A percentile compares a stretch with the other conserved stretches of the same genome.
phyloP scores from a whole-genome alignment of 2,329 filamentous ascomycete species.

The Emmonsiellopsis sp. region DNA sequence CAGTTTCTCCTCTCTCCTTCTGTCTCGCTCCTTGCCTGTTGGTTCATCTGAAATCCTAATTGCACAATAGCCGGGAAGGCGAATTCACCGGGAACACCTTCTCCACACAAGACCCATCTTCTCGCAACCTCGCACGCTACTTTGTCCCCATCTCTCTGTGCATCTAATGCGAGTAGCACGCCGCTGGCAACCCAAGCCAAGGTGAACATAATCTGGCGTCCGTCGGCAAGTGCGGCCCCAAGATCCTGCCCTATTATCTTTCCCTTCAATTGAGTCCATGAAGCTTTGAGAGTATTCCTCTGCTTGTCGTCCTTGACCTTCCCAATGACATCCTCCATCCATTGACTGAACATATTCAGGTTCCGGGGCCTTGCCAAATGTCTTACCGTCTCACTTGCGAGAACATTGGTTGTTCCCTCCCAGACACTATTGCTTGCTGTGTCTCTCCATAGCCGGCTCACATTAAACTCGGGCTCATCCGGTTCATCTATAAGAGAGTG shows the following conservation, averaged over 20 bases:
- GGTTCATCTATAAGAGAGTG: constrained; percentile 16
- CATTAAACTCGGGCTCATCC: constrained; percentile 45
- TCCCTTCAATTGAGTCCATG: background rate
- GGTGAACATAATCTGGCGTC: constrained; percentile 23
- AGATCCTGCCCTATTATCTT: constrained; percentile 7
- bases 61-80: constrained; percentile 18
- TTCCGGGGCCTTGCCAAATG: constrained; percentile 9
- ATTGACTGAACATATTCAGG: constrained; percentile 21
- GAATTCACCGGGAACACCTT: constrained; percentile 19
- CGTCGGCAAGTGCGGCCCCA: constrained; percentile 15
- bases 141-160: constrained; percentile 21
- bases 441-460: constrained; percentile 57
- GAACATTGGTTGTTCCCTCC: constrained; percentile 63
- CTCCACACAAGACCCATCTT: constrained; percentile 25
- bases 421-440: constrained; percentile 44
- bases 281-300: constrained; percentile 2
- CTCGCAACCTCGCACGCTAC: constrained; percentile 25
- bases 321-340: constrained; percentile 37
- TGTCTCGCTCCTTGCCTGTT: background rate
- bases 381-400: constrained; percentile 45
- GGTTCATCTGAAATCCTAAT: background rate
- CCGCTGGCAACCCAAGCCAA: constrained; percentile 28
- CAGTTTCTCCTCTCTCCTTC: constrained; percentile 13
- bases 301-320: constrained; percentile 8
- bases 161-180: constrained; percentile 29